Conservation (phyloP, 768 basidiomycete species). For the Phlebiopsis gigantea region DNA sequence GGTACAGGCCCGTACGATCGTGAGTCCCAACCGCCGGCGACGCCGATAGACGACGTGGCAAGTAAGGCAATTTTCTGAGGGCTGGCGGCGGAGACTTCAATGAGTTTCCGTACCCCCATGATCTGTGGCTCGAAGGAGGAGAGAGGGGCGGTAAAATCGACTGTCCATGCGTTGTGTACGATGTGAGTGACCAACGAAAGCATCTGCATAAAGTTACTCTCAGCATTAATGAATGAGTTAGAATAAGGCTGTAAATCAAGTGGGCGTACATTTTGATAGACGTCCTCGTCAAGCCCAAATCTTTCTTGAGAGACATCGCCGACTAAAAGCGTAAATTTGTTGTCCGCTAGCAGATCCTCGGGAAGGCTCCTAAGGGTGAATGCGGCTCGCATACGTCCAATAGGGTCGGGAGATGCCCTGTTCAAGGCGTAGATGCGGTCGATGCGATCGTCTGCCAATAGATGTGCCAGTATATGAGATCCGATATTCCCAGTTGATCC, state of each 20-base stretch:
- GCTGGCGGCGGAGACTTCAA: constrained; percentile 27
- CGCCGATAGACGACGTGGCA: constrained; percentile 30
- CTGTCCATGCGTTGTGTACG: constrained; percentile 30
- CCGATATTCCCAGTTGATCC: constrained; percentile 12
- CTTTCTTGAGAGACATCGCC: constrained; percentile 17
- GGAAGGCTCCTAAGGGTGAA: constrained; percentile 9
- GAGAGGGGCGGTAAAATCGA: constrained; percentile 33
- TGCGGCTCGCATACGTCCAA: background rate
- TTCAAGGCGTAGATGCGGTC: constrained; percentile 7
- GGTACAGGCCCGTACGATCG: constrained; percentile 15
- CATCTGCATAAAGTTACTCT: background rate
- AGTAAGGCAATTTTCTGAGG: constrained; percentile 21
- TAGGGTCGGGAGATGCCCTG: background rate
- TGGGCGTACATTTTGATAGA: background rate
- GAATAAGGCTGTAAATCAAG: background rate
- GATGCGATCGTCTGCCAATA: constrained; percentile 6
- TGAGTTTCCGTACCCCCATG: constrained; percentile 26
- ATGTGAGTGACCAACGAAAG: constrained; percentile 1
- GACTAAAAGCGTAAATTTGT: constrained; percentile 14
- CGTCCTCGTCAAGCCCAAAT: constrained; percentile 13
- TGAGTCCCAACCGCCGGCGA: constrained; percentile 17
- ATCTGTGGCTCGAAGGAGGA: constrained; percentile 25
- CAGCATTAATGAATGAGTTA: background rate
- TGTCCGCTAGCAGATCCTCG: background rate
- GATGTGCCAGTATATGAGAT: constrained; percentile 8